phyloP scores from a whole-genome alignment of 176 grass and related monocot species.

The Ampelocalamus luodianensis region DNA sequence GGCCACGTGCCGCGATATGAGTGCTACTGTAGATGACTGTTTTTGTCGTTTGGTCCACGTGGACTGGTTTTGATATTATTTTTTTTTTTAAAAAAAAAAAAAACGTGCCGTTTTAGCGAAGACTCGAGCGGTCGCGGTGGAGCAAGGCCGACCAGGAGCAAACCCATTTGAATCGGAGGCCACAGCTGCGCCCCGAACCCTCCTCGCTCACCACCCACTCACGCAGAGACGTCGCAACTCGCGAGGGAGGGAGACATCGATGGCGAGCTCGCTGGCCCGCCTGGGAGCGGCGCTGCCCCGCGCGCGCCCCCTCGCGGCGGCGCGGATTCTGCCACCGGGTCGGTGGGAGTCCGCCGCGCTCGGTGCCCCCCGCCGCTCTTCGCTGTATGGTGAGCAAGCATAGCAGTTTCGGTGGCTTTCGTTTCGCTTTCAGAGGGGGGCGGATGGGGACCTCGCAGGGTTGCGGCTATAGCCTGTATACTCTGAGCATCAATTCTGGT shows the following conservation, averaged over 20 bases:
- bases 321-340: not conserved
- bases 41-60: no score
- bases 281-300: slow-evolving; percentile 51
- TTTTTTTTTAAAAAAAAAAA: no score
- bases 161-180: slow-evolving; percentile 37
- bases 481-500: not conserved
- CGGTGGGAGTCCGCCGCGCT: slow-evolving; percentile 32
- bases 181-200: slow-evolving; percentile 32
- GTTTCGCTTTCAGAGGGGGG: not conserved
- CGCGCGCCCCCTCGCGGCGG: slow-evolving; percentile 23
- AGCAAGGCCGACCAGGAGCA: slow-evolving; percentile 5
- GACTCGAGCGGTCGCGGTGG: slow-evolving; percentile 22
- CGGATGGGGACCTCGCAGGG: no score
- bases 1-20: no score
- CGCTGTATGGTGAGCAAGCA: slow-evolving; percentile 39
- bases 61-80: no score
- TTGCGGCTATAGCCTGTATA: not conserved
- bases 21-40: no score
- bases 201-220: slow-evolving; percentile 12
- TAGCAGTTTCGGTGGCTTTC: not conserved
- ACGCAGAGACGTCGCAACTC: not conserved
- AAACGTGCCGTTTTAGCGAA: no score
- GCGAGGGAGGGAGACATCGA: slow-evolving; percentile 23
- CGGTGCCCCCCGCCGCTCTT: slow-evolving; percentile 13
- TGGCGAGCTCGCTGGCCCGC: slow-evolving; percentile 57